Evolutionary conservation across 305 asterid genomes (phyloP), one percentile per base, ranked within the genome.

Genomic region (Striga hermonthica): DNA sequence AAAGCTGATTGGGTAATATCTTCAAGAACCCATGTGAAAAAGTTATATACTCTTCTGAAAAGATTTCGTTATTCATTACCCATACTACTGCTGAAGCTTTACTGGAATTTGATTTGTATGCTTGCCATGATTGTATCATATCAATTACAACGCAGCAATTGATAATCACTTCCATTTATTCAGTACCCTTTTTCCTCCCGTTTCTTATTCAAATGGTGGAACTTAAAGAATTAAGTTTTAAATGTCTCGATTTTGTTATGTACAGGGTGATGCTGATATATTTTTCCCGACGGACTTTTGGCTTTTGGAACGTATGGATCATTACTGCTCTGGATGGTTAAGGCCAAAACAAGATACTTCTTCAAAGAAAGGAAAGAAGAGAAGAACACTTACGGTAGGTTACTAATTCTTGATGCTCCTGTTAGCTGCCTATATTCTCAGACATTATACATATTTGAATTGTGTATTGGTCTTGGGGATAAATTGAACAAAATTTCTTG

Each of bases 191-290:
- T 22, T 22, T 22, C 31, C 31, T 22, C 2, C 2, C 31, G 31
- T 22, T 22, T 22, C 31, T 22, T 22, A 22, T 22, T 22, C 31
- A 22, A 22, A 22, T 22, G 31, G 31, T 22, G 31, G 31, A 22
- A 22, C 31, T 22, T 22, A 22, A 54, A 43, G 57, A 72, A 28
- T 9, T 31, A 9, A 60, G 41, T 48, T 13, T 38, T 4, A 49
- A 49, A 58, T 58, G 57, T 53, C 57, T 36, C 14, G 5, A n/a
- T 45, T 50, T 57, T 67, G 62, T 36, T 14, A 53, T 71, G 62
- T 38, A 75, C 82, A 90, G 99, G 98, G 99, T 56, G 97, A 94
- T 64, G 98, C 99, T 38, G 96, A 90, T 76, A 90, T 94, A 78
- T 94, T 94, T 81, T 94, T 94, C 61, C 96, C 99, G 11, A 94